Conservation (phyloP, 768 basidiomycete species). For the Hysterangium stoloniferum region DNA sequence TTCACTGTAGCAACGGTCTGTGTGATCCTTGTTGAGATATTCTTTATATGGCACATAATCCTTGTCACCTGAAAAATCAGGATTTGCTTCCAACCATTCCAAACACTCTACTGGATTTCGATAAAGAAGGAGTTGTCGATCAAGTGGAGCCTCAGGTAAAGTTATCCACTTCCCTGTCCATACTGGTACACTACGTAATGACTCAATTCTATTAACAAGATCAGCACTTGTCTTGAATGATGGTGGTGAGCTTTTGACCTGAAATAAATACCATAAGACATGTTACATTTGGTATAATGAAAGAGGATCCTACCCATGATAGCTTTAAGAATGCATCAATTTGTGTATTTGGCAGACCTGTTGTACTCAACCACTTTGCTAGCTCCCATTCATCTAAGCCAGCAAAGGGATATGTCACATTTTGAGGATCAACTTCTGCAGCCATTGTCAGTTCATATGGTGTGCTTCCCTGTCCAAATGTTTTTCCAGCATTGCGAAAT, state of each 20-base stretch:
- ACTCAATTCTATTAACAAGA: conserved; percentile 24
- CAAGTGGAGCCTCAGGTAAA: conserved; percentile 14
- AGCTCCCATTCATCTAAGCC: conserved; percentile 28
- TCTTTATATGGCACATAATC: conserved; percentile 27
- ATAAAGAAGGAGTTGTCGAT: conserved; percentile 20
- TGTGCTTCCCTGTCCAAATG: background rate
- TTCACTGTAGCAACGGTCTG: conserved; percentile 1
- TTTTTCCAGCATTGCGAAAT: background rate
- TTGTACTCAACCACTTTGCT: conserved; percentile 24
- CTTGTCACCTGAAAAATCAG: conserved; percentile 29
- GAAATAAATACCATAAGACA: background rate
- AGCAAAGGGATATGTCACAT: conserved; percentile 16
- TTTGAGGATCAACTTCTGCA: background rate
- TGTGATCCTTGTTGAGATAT: background rate
- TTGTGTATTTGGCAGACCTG: conserved; percentile 21
- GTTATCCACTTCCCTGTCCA: conserved; percentile 12
- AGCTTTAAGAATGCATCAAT: conserved; percentile 28
- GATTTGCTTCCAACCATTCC: conserved; percentile 25
- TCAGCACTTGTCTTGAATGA: conserved; percentile 21
- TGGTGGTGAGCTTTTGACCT: background rate
- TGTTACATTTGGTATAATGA: too few species aligned
- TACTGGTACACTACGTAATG: conserved; percentile 18
- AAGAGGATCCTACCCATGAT: conserved; percentile 18
- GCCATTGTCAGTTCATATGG: background rate
- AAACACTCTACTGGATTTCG: conserved; percentile 28